Percentiles rank a stretch among this genome's conserved stretches.
Evolutionary conservation across 306 rosid species (phyloP).

Genomic region (Cucumis cinereus): DNA sequence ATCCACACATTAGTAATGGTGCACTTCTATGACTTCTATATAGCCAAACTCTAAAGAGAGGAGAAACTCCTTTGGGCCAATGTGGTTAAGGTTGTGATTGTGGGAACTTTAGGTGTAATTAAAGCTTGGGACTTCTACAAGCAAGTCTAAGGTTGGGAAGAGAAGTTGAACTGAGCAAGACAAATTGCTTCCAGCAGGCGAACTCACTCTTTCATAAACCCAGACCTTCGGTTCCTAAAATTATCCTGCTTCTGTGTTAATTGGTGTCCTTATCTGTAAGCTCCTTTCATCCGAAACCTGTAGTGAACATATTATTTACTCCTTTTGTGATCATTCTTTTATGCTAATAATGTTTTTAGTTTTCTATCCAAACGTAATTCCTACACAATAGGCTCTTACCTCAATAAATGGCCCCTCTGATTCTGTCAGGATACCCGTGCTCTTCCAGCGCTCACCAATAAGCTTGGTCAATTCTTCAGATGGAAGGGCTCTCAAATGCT

Average conservation of each 20-base stretch:
- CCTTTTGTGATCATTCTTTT: background rate
- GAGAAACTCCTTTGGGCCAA: background rate
- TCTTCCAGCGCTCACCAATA: slow-evolving; percentile 69
- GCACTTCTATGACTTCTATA: background rate
- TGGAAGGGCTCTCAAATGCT: slow-evolving; percentile 64
- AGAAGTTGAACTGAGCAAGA: background rate
- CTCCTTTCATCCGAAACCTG: background rate
- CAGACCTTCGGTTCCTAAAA: background rate
- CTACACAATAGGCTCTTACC: slow-evolving; percentile 34
- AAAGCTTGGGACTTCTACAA: background rate
- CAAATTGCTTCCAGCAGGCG: background rate
- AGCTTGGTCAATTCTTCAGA: slow-evolving; percentile 51
- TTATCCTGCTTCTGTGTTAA: background rate
- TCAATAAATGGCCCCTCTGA: slow-evolving; percentile 56
- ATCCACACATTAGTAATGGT: background rate
- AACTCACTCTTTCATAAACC: background rate
- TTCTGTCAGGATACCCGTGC: slow-evolving; percentile 42
- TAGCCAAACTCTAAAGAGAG: background rate
- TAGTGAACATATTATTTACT: background rate
- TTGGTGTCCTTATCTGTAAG: background rate
- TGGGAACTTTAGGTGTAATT: background rate
- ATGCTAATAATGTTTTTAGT: background rate
- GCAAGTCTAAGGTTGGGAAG: background rate
- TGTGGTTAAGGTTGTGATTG: background rate
- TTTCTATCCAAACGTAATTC: background rate